Base-by-base conservation (phyloP, 305 asterid genomes). In the Withania somnifera region DNA sequence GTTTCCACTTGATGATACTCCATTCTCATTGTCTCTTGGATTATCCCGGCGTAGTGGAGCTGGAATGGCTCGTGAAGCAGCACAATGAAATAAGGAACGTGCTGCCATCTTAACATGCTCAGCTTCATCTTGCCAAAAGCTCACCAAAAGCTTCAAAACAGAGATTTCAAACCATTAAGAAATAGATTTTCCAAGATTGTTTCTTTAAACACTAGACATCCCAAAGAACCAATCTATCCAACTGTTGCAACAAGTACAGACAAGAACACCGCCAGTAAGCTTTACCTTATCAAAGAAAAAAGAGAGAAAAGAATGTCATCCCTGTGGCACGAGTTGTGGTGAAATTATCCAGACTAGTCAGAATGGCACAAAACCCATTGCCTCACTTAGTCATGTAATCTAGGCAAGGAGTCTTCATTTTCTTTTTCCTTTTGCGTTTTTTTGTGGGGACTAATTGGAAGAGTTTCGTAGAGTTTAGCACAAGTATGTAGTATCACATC, bases 71-170 rank as follows among this genome's bases (percentile, higher is more conserved):
- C 99, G 92, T 53, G 99, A 92, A 86, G 98, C 99, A 86, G 98
- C 97, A 90, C 98, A 96, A 50, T 96, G 98, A 85, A 96, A 96
- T 85, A 96, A 88, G 83, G 99, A 93, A 80, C 98, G 98, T 84
- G 99, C 98, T 86, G 98, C 98, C 98, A 96, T 92, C 87, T 90
- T 92, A 80, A 96, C 97, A 87, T 94, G 99, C 84, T 96, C 98
- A 78, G 88, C 87, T 85, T 96, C 97, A 58, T 92, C 91, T 91
- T 93, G 98, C 99, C 99, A 96, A 87, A 96, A 96, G 96, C 99
- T 93, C 84, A 91, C 98, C 88, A 96, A 83, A 85, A 96, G 93
- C 99, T 96, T 92, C 81, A 77, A 84, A 85, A 83, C 54, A 86
- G 63, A 75, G n/a, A 75, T 75, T 28, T 75, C 61, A 75, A 75